Conservation (phyloP, 2,329 filamentous ascomycete species). For the Cercospora beticola region DNA sequence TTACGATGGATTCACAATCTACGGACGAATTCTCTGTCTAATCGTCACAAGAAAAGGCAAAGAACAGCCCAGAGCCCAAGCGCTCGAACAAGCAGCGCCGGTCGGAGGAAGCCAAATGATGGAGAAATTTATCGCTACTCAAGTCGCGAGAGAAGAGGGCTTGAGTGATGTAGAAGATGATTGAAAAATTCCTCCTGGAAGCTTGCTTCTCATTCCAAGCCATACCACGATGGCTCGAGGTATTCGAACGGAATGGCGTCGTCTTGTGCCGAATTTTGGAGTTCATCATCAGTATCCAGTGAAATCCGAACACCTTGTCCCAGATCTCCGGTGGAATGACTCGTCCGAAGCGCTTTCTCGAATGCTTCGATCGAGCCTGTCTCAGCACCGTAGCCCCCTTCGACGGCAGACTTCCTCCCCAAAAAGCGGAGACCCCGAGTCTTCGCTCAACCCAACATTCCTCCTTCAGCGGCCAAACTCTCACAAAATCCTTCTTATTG, state of each 20-base stretch:
- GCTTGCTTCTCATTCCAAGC: not conserved
- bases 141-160: conserved; percentile 37
- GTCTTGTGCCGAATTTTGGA: not conserved
- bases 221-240: not conserved
- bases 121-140: conserved; percentile 43
- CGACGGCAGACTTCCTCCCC: not conserved
- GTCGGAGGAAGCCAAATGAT: conserved; percentile 41
- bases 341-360: not conserved
- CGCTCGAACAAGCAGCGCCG: conserved; percentile 24
- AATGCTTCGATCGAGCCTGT: not conserved
- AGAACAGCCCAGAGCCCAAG: conserved; percentile 35
- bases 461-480: not conserved
- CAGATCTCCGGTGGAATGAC: not conserved
- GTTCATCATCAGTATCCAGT: not conserved
- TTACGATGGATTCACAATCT: conserved; percentile 95
- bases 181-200: not conserved
- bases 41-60: conserved; percentile 73
- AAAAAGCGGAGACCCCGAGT: not conserved
- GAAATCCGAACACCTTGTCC: not conserved
- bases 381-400: not conserved
- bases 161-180: conserved; percentile 36
- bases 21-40: conserved; percentile 86
- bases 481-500: not conserved
- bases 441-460: not conserved
- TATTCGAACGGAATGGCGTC: not conserved